Percentiles rank a stretch among this genome's conserved stretches.
phyloP scores from a whole-genome alignment of 192 early-diverging fungal species.

The Paraglomus brasilianum region DNA sequence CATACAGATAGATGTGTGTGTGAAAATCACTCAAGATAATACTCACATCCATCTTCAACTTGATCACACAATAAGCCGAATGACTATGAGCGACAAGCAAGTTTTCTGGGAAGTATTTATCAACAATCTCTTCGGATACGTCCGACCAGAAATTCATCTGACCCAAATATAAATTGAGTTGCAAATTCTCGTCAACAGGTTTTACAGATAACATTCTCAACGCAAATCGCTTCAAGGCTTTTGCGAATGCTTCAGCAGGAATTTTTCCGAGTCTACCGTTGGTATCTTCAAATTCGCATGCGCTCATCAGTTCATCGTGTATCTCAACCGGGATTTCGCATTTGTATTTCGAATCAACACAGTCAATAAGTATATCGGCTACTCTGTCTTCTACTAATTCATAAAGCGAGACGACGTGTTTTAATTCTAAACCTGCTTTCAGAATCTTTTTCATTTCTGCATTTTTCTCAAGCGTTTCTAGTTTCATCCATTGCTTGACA shows the following conservation, averaged over 20 bases:
- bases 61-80: conserved; percentile 3
- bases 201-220: conserved; percentile 8
- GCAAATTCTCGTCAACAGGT: background rate
- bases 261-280: background rate
- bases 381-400: conserved; percentile 30
- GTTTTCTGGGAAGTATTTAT: background rate
- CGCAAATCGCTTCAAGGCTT: conserved; percentile 32
- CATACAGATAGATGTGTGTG: background rate
- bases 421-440: conserved; percentile 8
- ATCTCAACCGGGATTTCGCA: background rate
- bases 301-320: conserved; percentile 11
- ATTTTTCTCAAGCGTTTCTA: conserved; percentile 15
- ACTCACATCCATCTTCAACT: background rate
- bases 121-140: background rate
- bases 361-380: conserved; percentile 11
- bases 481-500: conserved; percentile 29
- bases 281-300: conserved; percentile 10
- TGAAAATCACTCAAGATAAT: no score
- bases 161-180: background rate
- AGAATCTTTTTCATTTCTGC: conserved; percentile 3
- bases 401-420: conserved; percentile 26
- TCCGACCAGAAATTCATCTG: conserved; percentile 1
- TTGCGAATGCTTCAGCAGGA: conserved; percentile 17
- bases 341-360: conserved; percentile 21
- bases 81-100: background rate